Percentiles rank a stretch among this genome's conserved stretches.
These are phyloP conservation scores for Calonectria crousiana DNA, from an alignment of 2,329 filamentous ascomycete genomes.

Conservation along the genomic window DNA sequence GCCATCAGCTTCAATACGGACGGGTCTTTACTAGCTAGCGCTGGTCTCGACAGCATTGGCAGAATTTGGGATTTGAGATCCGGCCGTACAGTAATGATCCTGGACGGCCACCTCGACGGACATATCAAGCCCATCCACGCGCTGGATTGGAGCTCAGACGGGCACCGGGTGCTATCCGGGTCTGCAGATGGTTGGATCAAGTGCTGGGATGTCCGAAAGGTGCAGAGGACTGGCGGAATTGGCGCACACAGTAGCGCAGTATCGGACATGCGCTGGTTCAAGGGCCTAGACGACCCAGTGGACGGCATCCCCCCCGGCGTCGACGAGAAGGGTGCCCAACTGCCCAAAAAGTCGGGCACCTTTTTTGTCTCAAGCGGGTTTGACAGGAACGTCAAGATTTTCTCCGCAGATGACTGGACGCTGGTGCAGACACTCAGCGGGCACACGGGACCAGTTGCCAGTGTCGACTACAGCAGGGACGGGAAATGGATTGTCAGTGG, in stretches of 20 bases:
- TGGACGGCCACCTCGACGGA: constrained; percentile 86
- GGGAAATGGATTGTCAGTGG: constrained; percentile 94
- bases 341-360: constrained; percentile 88
- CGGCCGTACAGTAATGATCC: constrained; percentile 93
- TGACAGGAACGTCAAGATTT: constrained; percentile 95
- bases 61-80: constrained; percentile 95
- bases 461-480: constrained; percentile 88
- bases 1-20: constrained; percentile 91
- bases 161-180: constrained; percentile 91
- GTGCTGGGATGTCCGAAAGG: constrained; percentile 96
- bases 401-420: constrained; percentile 96
- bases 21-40: constrained; percentile 89
- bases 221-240: constrained; percentile 84
- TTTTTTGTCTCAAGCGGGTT: constrained; percentile 94
- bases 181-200: constrained; percentile 97
- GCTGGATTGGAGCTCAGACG: constrained; percentile 92
- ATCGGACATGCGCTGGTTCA: constrained; percentile 94
- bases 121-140: constrained; percentile 93
- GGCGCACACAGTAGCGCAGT: constrained; percentile 93
- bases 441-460: constrained; percentile 92
- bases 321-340: constrained; percentile 73
- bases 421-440: constrained; percentile 88
- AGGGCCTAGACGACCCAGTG: constrained; percentile 82
- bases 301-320: constrained; percentile 70
- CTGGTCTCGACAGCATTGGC: constrained; percentile 94